Conservation (phyloP, 2,329 filamentous ascomycete species). For the Chaetothyriales sp. region DNA sequence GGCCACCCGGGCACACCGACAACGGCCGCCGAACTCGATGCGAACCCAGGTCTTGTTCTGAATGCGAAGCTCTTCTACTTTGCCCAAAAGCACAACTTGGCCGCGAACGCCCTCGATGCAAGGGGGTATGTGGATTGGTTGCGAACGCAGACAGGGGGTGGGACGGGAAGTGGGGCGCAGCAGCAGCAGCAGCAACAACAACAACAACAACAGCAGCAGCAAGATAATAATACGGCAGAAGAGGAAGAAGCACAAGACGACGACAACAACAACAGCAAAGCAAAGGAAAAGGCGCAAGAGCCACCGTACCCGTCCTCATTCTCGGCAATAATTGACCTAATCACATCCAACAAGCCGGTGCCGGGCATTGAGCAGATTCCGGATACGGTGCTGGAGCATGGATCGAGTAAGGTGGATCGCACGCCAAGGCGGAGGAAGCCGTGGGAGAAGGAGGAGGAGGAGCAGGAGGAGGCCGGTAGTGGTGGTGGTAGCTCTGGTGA, state of each 20-base stretch:
- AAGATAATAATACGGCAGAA: constrained; percentile 1
- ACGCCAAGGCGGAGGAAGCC: constrained; percentile 51
- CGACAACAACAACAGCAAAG: not conserved
- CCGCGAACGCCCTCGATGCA: constrained; percentile 43
- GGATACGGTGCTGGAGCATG: constrained; percentile 53
- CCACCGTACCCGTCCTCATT: constrained; percentile 72
- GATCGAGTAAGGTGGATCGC: constrained; percentile 23
- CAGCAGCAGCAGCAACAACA: constrained; percentile 3
- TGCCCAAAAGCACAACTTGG: constrained; percentile 29
- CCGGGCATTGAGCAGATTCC: constrained; percentile 82
- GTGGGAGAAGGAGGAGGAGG: constrained; percentile 55
- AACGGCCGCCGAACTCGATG: constrained; percentile 21
- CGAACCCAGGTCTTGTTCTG: constrained; percentile 29
- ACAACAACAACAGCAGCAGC: constrained; percentile 5
- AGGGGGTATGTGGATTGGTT: constrained; percentile 55
- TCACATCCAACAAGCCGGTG: constrained; percentile 68
- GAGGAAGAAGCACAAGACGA: not conserved
- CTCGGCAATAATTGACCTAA: constrained; percentile 70
- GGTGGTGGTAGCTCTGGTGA: not conserved
- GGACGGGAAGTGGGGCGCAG: not conserved
- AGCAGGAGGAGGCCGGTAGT: not conserved
- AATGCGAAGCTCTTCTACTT: constrained; percentile 38
- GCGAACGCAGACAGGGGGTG: constrained; percentile 17
- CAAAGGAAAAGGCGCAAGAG: constrained; percentile 19
- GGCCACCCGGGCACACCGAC: constrained; percentile 28